phyloP scores from a whole-genome alignment of 345 rosid species.

The Trapa bicornis region DNA sequence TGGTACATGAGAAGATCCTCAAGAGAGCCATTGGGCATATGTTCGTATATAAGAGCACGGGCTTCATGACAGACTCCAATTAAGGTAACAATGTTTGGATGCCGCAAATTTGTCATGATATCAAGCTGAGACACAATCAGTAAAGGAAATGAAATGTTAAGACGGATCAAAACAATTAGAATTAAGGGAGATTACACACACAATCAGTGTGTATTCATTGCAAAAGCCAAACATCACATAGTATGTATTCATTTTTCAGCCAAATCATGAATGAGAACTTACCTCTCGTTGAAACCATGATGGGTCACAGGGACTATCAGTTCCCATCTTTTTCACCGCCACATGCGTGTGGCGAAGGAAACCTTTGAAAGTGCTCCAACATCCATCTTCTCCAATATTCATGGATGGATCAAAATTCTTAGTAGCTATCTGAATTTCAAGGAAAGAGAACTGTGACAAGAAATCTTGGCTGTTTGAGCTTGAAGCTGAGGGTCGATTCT shows the following conservation, averaged over 20 bases:
- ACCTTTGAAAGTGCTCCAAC: conserved; percentile 26
- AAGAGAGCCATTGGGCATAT: conserved; percentile 44
- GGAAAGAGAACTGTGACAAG: conserved; percentile 14
- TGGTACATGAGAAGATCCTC: conserved; percentile 37
- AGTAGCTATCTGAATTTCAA: conserved; percentile 30
- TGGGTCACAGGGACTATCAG: conserved; percentile 12
- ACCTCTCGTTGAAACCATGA: conserved; percentile 23
- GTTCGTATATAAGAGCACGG: conserved; percentile 66
- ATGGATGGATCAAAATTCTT: conserved; percentile 13
- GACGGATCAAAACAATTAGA: too few species aligned
- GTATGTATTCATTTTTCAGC: too few species aligned
- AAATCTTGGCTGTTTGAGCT: conserved; percentile 8
- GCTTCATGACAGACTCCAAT: conserved; percentile 59
- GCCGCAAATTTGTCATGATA: conserved; percentile 64
- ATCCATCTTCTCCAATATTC: conserved; percentile 21
- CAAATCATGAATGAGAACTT: background rate
- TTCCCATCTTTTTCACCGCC: conserved; percentile 24
- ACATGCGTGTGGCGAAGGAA: conserved; percentile 24
- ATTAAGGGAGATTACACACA: too few species aligned
- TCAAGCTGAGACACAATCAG: conserved; percentile 34
- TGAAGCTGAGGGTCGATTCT: conserved; percentile 15
- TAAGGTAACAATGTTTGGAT: conserved; percentile 75
- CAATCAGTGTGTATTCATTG: too few species aligned
- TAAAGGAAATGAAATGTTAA: background rate
- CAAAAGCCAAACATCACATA: too few species aligned